Evolutionary conservation across 805 yeast species (phyloP), one percentile per base, ranked within the genome.

Genomic region (Saccharomycopsis capsularis): DNA sequence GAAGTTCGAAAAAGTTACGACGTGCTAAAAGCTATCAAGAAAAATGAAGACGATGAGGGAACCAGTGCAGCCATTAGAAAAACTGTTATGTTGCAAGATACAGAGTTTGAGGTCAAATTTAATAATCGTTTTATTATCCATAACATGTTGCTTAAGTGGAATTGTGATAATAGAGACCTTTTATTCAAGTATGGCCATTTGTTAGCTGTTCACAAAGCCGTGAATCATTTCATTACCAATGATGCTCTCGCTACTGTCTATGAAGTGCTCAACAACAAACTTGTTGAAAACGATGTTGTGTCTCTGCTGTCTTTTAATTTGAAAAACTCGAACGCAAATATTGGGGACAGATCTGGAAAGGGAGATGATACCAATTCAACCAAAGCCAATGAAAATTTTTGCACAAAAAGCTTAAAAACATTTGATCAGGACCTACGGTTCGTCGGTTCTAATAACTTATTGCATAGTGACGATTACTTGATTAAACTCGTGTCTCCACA

Each of bases 401-500:
- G 57, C 4, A 57, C 56, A 2, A 57, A 63, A 36, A 70, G 65
- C 4, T 59, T 76, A 40, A 66, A 68, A 13, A 61, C 67, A 2
- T 82, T 83, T 59, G 78, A 79, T 35, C 68, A 71, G 2, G 79
- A 76, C 29, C 62, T 87, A 32, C 64, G 75, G 51, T 57, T 60
- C 4, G 61, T 73, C 2, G 62, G 66, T 1, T 66, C 63, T 2
- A 61, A 66, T 39, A 52, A 61, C 58, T 66, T 48, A 70, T 63
- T 57, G 51, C 60, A 70, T 3, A 69, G 63, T 38, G 78, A 81
- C 46, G 77, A 84, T 39, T 84, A 79, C 60, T 68, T 81, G 53
- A 71, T 90, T 27, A 80, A 80, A 51, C 69, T 91, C 39, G 68
- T 83, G 4, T 77, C 87, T 24, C 96, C 97, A 0, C 96, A 91